Base-by-base conservation (phyloP, 73 alveolate genomes). In the Tetrahymena malaccensis region DNA sequence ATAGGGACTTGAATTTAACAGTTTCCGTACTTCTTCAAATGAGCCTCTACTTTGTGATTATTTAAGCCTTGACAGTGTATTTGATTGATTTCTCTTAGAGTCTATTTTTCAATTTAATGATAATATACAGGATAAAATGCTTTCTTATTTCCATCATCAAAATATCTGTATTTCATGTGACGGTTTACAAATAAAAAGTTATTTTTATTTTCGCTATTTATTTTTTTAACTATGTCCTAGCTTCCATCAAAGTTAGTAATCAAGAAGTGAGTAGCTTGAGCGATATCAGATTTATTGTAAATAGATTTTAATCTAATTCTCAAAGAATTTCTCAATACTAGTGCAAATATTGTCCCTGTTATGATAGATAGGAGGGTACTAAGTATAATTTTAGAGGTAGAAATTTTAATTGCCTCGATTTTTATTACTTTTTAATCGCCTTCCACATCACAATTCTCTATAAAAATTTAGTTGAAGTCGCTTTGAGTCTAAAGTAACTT, bases 1-100 rank as follows among this genome's bases (percentile, higher is more conserved):
- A 85, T 95, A 17, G 97, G 97, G 22, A 95, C 93, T 3, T 85
- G 85, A 43, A 95, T 95, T 43, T 85, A 12, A 25, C 97, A 95
- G 43, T 89, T 95, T 25, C 97, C 97, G 25, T 85, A 95, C 40
- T 43, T 35, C 17, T 85, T n/a, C 38, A 35, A 6, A 13, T 70
- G 89, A 27, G 89, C 12, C 25, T 70, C 89, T 70, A 70, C 89
- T 70, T 70, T 70, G 17, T 70, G 37, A 22, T 15, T 8, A 27
- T 7, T 70, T n/a, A 70, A 11, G 5, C 89, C 89, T 25, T 22
- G 11, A 27, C 37, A 70, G 37, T 70, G 37, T 25, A 31, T 11
- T 40, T 31, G 17, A 25, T n/a, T 70, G 17, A 70, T 70, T 70
- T 70, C 89, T 22, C 40, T 27, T 70, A 70, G 17, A 70, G 89